Evolutionary conservation across 768 basidiomycete species (phyloP), one percentile per base, ranked within the genome.

Genomic region (Chalciporus chontae): DNA sequence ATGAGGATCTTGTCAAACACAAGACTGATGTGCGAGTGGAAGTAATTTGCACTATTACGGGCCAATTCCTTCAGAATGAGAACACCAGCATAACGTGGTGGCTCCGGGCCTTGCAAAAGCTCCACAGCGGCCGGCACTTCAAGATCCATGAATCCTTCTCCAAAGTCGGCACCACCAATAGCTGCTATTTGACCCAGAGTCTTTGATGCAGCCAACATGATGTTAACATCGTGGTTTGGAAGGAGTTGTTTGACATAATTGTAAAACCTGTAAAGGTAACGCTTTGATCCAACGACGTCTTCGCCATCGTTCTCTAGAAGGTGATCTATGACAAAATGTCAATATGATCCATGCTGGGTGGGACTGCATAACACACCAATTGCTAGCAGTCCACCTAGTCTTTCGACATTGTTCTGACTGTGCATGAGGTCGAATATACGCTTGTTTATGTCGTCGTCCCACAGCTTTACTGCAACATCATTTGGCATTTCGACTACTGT

Each of bases 201-300:
- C 66, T 93, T 90, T n/a, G 94, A 92, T 1, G 93, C 92, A 8
- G 87, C 82, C 31, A 94, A 78, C 94, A 97, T 97, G 63, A 99
- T 84, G 66, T 89, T 87, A 61, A 92, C 81, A 66, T 97, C 95
- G 45, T 84, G 79, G 62, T 90, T 90, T 4, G 92, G 92, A 17
- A 96, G 77, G n/a, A 95, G 79, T 37, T 89, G 83, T 64, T 93
- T 91, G 69, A 96, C 86, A 71, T 96, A 94, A 70, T 91, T 90
- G 73, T 87, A 91, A 66, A 94, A 85, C 44, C 90, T 82, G 69
- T 88, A 93, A 34, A 90, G 80, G 56, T 87, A 84, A 36, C 83
- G 75, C 61, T 85, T 88, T 38, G 86, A 85, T 65, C 91, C 87
- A 43, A 90, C 81, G 8, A 82, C 83, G 66, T 90, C 89, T 68